Evolutionary conservation across 805 yeast species (phyloP), one percentile per base, ranked within the genome.

Genomic region (Suhomyces sp.): DNA sequence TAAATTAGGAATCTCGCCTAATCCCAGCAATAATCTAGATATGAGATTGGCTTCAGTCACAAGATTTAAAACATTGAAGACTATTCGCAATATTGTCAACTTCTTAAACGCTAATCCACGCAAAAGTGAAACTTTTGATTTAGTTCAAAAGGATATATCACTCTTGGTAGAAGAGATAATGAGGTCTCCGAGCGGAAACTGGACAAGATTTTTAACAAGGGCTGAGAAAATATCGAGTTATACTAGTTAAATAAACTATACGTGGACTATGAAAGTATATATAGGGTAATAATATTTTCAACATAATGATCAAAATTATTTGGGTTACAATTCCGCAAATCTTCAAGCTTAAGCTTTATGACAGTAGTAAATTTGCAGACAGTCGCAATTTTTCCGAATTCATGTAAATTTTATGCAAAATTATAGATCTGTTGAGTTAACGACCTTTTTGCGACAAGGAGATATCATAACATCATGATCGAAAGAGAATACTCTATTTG

Each of bases 21-120:
- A 53, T 9, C 52, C 55, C 4, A 41, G 44, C 6, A 49, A 49
- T 27, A 53, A 53, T 44, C 26, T 48, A 10, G 19, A 41, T 17
- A 40, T 40, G 3, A 47, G 27, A 24, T 9, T 47, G 7, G 26
- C 33, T 15, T 27, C 50, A 6, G 29, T 35, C 13, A 33, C 40
- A 15, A 24, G 50, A 17, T 22, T 36, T 7, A 33, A 47, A 40
- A 27, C 46, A 22, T 24, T 24, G 23, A 12, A n/a, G 17, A 19
- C 29, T 24, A 42, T 42, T 23, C 42, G 24, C 9, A 17, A 38
- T 19, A 19, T 38, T 38, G 42, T 38, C 24, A 17, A 19, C 24
- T 38, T 2, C 9, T 9, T 38, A 8, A 38, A 19, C 24, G 13
- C 24, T 9, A 19, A 38, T 17, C 9, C 23, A 6, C 13, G 24